Conservation (phyloP, 2,329 filamentous ascomycete species). For the Colletotrichum tropicicola region DNA sequence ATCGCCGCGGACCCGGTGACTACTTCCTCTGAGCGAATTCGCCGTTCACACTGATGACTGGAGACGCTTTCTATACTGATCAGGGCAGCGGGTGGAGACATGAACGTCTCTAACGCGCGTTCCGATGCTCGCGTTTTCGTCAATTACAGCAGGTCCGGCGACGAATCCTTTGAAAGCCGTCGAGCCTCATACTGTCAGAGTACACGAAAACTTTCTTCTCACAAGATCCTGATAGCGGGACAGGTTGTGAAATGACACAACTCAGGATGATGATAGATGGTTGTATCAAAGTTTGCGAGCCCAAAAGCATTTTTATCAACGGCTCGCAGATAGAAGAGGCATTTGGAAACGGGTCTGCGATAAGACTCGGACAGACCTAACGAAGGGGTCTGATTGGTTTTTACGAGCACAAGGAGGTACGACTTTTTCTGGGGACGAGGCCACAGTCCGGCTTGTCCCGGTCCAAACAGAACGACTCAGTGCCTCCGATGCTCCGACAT, state of each 20-base stretch:
- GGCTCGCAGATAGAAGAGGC: background rate
- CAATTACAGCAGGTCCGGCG: background rate
- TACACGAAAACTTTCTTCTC: background rate
- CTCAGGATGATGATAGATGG: constrained; percentile 6
- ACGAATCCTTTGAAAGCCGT: background rate
- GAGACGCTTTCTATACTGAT: background rate
- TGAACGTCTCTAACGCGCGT: background rate
- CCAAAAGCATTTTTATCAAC: background rate
- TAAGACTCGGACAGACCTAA: background rate
- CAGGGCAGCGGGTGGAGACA: no score
- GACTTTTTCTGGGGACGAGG: background rate
- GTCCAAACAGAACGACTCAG: background rate
- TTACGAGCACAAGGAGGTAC: background rate
- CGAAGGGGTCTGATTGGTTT: background rate
- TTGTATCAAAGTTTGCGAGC: background rate
- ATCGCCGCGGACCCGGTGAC: constrained; percentile 71
- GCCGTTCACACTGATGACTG: background rate
- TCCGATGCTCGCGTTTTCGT: background rate
- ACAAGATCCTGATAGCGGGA: background rate
- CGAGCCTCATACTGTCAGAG: background rate
- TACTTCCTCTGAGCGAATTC: constrained; percentile 67
- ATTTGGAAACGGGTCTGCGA: background rate
- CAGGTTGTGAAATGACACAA: background rate
- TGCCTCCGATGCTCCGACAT: background rate
- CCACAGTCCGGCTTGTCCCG: background rate